Conservation (phyloP, 2,329 filamentous ascomycete genomes). For the Dothistroma pini region DNA sequence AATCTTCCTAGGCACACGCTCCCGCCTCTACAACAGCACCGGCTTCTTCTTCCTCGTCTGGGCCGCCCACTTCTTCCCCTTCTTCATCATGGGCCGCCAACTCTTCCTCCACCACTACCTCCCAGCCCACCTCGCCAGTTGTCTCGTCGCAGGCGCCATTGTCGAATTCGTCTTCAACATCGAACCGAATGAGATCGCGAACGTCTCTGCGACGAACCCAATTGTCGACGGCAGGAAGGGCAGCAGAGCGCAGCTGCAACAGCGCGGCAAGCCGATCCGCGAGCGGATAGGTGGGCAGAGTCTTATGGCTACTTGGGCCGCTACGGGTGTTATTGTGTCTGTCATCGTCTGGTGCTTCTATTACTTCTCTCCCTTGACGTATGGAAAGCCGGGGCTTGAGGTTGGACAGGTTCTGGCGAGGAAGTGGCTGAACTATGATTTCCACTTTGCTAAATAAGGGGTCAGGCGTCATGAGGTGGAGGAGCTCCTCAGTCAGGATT, state of each 20-base stretch:
- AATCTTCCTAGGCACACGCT: constrained; percentile 67
- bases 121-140: constrained; percentile 86
- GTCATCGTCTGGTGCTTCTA: constrained; percentile 74
- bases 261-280: constrained; percentile 69
- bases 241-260: constrained; percentile 38
- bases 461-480: neutral
- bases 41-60: constrained; percentile 99
- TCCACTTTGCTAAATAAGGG: constrained; percentile 93
- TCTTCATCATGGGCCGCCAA: constrained; percentile 97
- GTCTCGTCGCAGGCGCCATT: constrained; percentile 83
- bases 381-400: constrained; percentile 83
- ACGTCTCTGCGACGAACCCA: constrained; percentile 41
- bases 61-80: constrained; percentile 96
- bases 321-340: constrained; percentile 64
- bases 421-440: constrained; percentile 95
- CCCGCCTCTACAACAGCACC: constrained; percentile 94
- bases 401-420: constrained; percentile 74
- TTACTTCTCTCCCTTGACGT: constrained; percentile 93
- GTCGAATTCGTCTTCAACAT: constrained; percentile 96
- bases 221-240: constrained; percentile 36
- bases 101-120: constrained; percentile 98
- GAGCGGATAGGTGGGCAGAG: constrained; percentile 79
- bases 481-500: neutral
- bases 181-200: constrained; percentile 63
- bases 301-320: constrained; percentile 74